These are phyloP conservation scores for Apophysomyces elegans DNA, from an alignment of 371 early-diverging fungal species.

Conservation along the genomic window DNA sequence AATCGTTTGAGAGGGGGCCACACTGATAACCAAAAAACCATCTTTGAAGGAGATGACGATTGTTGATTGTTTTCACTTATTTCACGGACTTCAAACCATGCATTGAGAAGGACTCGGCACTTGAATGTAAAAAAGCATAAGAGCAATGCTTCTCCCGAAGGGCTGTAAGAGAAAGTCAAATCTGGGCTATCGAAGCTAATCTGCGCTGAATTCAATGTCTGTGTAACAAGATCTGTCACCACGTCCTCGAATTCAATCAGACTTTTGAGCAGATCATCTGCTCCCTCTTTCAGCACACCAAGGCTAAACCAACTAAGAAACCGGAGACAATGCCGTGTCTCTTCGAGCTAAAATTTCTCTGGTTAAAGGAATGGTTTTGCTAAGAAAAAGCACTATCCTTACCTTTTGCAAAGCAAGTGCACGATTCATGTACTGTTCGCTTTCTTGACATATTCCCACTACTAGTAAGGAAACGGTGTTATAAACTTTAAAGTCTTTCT, in stretches of 20 bases:
- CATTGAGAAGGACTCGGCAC: slow-evolving; percentile 40
- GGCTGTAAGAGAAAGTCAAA: slow-evolving; percentile 43
- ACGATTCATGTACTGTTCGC: slow-evolving; percentile 29
- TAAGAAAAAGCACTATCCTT: background rate
- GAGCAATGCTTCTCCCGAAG: slow-evolving; percentile 44
- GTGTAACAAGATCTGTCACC: slow-evolving; percentile 43
- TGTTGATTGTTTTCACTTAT: background rate
- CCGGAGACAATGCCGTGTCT: slow-evolving; percentile 46
- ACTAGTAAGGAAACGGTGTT: slow-evolving; percentile 40
- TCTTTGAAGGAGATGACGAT: slow-evolving; percentile 13
- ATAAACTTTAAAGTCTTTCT: slow-evolving; percentile 53
- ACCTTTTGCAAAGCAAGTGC: slow-evolving; percentile 48
- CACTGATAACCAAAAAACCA: slow-evolving; percentile 41
- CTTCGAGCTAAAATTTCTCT: slow-evolving; percentile 38
- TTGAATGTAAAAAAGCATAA: slow-evolving; percentile 47
- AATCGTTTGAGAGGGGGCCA: slow-evolving; percentile 47
- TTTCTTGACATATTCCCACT: slow-evolving; percentile 38
- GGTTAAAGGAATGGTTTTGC: background rate
- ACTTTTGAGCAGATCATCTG: slow-evolving; percentile 23
- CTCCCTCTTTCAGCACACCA: slow-evolving; percentile 29
- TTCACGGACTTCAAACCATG: slow-evolving; percentile 15
- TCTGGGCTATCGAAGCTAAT: slow-evolving; percentile 46
- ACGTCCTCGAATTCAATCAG: slow-evolving; percentile 42
- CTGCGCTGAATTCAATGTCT: slow-evolving; percentile 43
- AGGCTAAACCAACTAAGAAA: slow-evolving; percentile 56